phyloP scores from a whole-genome alignment of 768 basidiomycete species.

The Kwoniella botswanensis region DNA sequence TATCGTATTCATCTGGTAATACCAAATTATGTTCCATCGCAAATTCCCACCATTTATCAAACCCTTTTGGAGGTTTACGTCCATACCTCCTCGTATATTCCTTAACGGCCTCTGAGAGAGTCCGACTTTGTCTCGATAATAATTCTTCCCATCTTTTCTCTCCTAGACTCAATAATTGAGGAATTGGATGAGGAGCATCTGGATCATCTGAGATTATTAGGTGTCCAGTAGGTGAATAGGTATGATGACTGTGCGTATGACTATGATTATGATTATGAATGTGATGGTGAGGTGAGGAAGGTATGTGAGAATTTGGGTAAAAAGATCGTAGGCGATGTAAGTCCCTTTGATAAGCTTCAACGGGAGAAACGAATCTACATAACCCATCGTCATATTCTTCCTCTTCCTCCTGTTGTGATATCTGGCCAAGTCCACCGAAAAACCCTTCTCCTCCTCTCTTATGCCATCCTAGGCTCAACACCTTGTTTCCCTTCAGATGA shows the following conservation, averaged over 20 bases:
- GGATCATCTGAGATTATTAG: constrained; percentile 38
- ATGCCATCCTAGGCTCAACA: constrained; percentile 12
- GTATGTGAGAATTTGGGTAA: constrained; percentile 12
- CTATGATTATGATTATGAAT: constrained; percentile 16
- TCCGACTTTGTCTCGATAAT: constrained; percentile 55
- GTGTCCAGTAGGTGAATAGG: constrained; percentile 54
- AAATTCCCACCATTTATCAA: constrained; percentile 59
- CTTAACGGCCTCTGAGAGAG: constrained; percentile 54
- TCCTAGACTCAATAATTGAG: constrained; percentile 53
- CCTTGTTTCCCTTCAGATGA: constrained; percentile 1
- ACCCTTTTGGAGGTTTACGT: constrained; percentile 59
- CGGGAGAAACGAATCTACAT: constrained; percentile 49
- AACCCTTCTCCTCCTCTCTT: neutral
- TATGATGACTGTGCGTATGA: constrained; percentile 30
- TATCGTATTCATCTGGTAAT: constrained; percentile 57
- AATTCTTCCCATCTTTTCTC: constrained; percentile 58
- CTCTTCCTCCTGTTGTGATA: too few species aligned
- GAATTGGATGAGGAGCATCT: constrained; percentile 57
- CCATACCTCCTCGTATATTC: constrained; percentile 59
- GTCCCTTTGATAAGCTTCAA: constrained; percentile 54
- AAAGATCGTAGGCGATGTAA: constrained; percentile 39
- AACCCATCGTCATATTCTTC: constrained; percentile 22
- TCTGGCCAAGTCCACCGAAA: neutral
- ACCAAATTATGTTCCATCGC: constrained; percentile 47
- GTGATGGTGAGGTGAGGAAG: constrained; percentile 12